Evolutionary conservation across 768 basidiomycete species (phyloP), one percentile per base, ranked within the genome.

Genomic region (Butyriboletus loyo): DNA sequence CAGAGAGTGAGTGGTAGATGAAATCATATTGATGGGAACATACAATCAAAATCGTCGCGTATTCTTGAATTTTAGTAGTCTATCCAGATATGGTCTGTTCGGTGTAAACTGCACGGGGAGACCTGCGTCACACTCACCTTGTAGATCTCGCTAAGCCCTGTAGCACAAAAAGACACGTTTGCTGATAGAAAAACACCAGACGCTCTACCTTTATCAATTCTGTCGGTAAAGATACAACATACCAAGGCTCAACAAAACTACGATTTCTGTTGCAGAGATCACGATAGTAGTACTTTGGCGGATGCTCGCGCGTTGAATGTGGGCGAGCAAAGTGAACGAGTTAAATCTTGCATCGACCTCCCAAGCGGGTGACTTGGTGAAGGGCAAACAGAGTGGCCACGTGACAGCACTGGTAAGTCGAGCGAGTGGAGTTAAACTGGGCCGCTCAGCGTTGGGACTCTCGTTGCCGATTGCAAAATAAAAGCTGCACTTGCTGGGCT

Each of bases 81-180:
- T 22, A 37, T 21, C 30, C n/a, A 17, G 24, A 28, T 14, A n/a
- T 40, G n/a, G 22, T 35, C 17, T 35, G 24, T 31, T 47, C 37
- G n/a, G n/a, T 22, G 36, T 50, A 21, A 42, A 8, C n/a, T 8
- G 36, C 9, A 22, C 13, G 8, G 37, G 32, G 22, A 6, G 17
- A 8, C 49, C 22, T 35, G 47, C 8, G 11, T 21, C 25, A n/a
- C 21, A 15, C 49, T 55, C 49, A 55, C 53, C 38, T 49, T 37
- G 48, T 24, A 22, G 19, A 49, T 50, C 28, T 44, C 37, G 21
- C 27, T 13, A 79, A 77, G 60, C 72, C 79, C 4, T 78, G 28
- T 10, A 35, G 27, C 11, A 5, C 47, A 42, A 32, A 35, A 35
- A n/a, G 17, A 11, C n/a, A n/a, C 11, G 41, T n/a, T 36, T 30